phyloP scores from a whole-genome alignment of 1,284 basidiomycete species.

The Cyathus pygmaeus region DNA sequence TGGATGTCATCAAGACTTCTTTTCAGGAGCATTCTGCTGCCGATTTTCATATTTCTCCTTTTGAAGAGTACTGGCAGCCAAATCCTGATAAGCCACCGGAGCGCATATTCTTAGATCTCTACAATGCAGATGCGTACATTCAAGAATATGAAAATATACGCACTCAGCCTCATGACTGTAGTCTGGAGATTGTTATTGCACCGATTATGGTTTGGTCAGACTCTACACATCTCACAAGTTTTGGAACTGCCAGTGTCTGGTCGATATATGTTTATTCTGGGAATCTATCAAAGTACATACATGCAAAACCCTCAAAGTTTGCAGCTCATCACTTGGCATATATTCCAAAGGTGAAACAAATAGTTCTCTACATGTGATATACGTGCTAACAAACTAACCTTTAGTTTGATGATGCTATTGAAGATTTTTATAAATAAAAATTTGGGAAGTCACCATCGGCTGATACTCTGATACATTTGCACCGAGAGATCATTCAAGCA shows the following conservation, averaged over 20 bases:
- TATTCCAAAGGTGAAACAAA: constrained; percentile 24
- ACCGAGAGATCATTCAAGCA: constrained; percentile 43
- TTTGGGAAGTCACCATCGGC: constrained; percentile 16
- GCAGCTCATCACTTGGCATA: constrained; percentile 29
- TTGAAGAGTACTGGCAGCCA: constrained; percentile 31
- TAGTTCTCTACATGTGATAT: constrained; percentile 3
- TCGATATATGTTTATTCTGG: constrained; percentile 40
- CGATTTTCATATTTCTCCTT: constrained; percentile 36
- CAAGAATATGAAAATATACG: constrained; percentile 32
- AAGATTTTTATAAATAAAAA: constrained; percentile 17
- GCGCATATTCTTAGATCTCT: constrained; percentile 38
- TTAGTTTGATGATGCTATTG: constrained; percentile 32
- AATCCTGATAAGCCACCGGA: constrained; percentile 9
- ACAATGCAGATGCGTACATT: constrained; percentile 35
- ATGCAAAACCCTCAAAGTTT: constrained; percentile 19
- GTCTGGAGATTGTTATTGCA: constrained; percentile 30
- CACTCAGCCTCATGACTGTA: constrained; percentile 10
- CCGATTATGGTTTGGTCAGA: constrained; percentile 48
- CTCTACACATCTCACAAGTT: constrained; percentile 42
- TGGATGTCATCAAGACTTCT: constrained; percentile 35
- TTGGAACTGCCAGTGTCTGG: constrained; percentile 42
- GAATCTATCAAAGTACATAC: constrained; percentile 37
- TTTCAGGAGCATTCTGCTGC: constrained; percentile 21
- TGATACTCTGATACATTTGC: constrained; percentile 35
- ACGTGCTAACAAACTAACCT: constrained; percentile 8